Base-by-base conservation (phyloP, 441 rosid species). In the Euphorbia schlechtendalii region DNA sequence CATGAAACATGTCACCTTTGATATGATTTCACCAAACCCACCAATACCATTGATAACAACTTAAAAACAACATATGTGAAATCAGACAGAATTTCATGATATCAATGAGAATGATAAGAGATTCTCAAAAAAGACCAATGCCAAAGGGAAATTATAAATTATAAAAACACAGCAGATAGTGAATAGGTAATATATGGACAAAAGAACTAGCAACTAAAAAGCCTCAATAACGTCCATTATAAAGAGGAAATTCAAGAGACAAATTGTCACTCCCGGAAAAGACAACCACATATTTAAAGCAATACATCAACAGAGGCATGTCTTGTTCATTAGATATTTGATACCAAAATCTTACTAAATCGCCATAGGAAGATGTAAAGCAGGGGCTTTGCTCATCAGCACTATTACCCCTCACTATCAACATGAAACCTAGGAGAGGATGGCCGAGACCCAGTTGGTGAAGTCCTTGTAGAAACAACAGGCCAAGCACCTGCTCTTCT, bases 341-440 rank as follows among this genome's bases (percentile, higher is more conserved):
- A n/a, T n/a, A n/a, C n/a, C n/a, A n/a, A n/a, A 45, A 79, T 78
- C 92, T 79, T 76, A 94, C 99, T 30, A 66, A 53, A 69, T 83
- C 99, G 67, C 82, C 82, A 72, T 86, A 90, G 28, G 98, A 86
- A 57, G 89, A 82, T 61, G 56, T 84, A 72, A 68, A 87, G 75
- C 86, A 61, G 41, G 98, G 81, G 69, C 74, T 82, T 76, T 91
- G 90, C 82, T 94, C 99, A 82, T 94, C 99, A 21, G 96, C 92
- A 70, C 99, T 94, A 70, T 94, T 94, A 66, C 49, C 98, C 99
- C 74, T 94, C 99, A 61, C 67, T 78, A 55, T 94, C 98, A 75
- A 73, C 83, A 60, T 82, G 96, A 69, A 98, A 86, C 82, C 94
- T 84, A 61, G 99, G 99, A 68, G 98, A 91, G 64, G 96, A 91